phyloP scores from a whole-genome alignment of 2,329 filamentous ascomycete genomes.

The Domatiomyces globalis region DNA sequence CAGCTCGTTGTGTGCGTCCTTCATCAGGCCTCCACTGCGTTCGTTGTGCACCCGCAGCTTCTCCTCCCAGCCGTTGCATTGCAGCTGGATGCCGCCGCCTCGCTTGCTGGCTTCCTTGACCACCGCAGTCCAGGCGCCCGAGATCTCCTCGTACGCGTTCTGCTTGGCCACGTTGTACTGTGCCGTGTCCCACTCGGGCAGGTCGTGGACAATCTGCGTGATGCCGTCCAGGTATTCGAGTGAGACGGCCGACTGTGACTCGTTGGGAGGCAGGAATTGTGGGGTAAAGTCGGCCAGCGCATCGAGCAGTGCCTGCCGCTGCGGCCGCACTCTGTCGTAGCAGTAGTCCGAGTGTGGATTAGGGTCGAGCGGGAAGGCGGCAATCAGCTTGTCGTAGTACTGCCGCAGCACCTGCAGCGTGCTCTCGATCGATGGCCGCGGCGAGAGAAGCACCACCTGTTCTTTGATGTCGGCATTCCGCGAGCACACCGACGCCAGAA shows the following conservation, averaged over 20 bases:
- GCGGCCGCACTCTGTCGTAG: constrained; percentile 80
- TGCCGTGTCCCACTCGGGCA: constrained; percentile 82
- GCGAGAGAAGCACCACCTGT: constrained; percentile 71
- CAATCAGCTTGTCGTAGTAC: constrained; percentile 65
- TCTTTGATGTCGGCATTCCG: constrained; percentile 72
- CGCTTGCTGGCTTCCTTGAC: constrained; percentile 83
- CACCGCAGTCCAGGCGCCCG: constrained; percentile 81
- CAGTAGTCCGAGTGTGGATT: constrained; percentile 79
- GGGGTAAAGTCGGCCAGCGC: constrained; percentile 88
- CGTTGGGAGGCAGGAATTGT: constrained; percentile 84
- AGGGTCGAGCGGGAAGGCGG: constrained; percentile 72
- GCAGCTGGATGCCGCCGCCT: constrained; percentile 76
- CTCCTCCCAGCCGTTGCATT: constrained; percentile 86
- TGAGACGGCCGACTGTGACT: constrained; percentile 68
- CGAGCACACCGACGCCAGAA: constrained; percentile 85
- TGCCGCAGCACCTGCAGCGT: constrained; percentile 66
- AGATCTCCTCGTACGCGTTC: constrained; percentile 90
- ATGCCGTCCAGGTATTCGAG: constrained; percentile 79
- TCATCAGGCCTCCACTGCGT: constrained; percentile 66
- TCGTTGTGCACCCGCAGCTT: constrained; percentile 77
- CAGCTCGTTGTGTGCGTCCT: constrained; percentile 65
- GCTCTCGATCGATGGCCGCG: constrained; percentile 69
- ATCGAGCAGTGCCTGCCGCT: constrained; percentile 66
- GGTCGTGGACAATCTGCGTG: constrained; percentile 74
- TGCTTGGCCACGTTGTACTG: constrained; percentile 87